Conservation (phyloP, 306 rosid genomes). For the Corylus heterophylla region DNA sequence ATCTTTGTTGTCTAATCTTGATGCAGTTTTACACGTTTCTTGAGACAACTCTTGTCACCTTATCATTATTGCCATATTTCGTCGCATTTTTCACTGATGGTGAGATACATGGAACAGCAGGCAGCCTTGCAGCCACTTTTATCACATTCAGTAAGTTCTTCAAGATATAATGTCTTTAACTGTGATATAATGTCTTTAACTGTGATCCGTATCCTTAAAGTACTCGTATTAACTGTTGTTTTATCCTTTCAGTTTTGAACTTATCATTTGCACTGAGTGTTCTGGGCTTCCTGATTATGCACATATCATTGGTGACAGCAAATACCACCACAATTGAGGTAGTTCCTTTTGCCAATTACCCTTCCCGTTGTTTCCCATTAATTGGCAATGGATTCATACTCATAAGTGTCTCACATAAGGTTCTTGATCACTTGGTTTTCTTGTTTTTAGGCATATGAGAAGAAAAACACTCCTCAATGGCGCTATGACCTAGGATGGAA, state of each 20-base stretch:
- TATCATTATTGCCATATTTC: slow-evolving; percentile 59
- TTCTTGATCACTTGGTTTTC: slow-evolving; percentile 18
- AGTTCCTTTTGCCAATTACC: slow-evolving; percentile 18
- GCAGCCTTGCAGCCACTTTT: slow-evolving; percentile 60
- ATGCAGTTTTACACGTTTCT: slow-evolving; percentile 80
- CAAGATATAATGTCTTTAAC: slow-evolving; percentile 2
- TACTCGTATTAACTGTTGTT: slow-evolving; percentile 15
- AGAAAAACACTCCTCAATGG: slow-evolving; percentile 52
- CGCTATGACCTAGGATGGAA: slow-evolving; percentile 64
- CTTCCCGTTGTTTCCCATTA: background rate
- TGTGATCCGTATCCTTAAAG: slow-evolving; percentile 8
- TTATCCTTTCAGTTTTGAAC: slow-evolving; percentile 59
- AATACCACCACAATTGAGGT: slow-evolving; percentile 87
- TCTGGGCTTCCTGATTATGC: slow-evolving; percentile 71
- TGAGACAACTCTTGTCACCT: slow-evolving; percentile 62
- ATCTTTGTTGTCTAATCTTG: slow-evolving; percentile 16
- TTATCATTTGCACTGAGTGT: slow-evolving; percentile 59
- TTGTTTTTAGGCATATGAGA: slow-evolving; percentile 62
- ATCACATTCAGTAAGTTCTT: slow-evolving; percentile 65
- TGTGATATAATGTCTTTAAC: slow-evolving; percentile 5
- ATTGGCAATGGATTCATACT: slow-evolving; percentile 16
- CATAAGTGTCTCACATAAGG: slow-evolving; percentile 1
- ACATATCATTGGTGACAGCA: slow-evolving; percentile 51
- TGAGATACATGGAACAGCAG: slow-evolving; percentile 53
- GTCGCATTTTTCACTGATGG: slow-evolving; percentile 60